Evolutionary conservation across 1,284 basidiomycete genomes (phyloP).

Genomic region (Leccinum angustisporum): DNA sequence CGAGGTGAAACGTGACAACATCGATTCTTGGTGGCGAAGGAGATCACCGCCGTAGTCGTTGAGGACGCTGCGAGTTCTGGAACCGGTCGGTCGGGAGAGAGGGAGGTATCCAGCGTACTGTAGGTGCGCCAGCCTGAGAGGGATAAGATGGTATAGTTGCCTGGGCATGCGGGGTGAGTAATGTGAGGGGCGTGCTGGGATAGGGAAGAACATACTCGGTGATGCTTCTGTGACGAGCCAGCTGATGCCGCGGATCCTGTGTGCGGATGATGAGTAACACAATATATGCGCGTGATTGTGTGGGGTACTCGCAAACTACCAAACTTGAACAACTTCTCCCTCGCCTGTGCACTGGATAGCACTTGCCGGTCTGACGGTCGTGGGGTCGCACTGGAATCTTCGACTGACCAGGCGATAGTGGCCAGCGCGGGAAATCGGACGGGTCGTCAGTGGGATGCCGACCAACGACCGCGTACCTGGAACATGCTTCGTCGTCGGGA

Average conservation of each 20-base stretch:
- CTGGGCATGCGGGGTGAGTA: constrained; percentile 32
- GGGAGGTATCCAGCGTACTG: constrained; percentile 59
- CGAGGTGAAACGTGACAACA: too few relatives aligned
- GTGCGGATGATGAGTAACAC: not conserved
- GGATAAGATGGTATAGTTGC: constrained; percentile 74
- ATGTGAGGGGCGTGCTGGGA: not conserved
- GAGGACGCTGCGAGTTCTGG: too few relatives aligned
- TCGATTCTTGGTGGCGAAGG: too few relatives aligned
- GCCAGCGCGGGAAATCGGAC: constrained; percentile 47
- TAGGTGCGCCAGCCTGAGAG: constrained; percentile 70
- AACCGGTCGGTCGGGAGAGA: constrained; percentile 35
- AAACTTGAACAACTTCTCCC: constrained; percentile 40
- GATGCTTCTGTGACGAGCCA: constrained; percentile 53
- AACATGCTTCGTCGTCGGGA: constrained; percentile 43
- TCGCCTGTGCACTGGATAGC: constrained; percentile 55
- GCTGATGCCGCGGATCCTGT: constrained; percentile 54
- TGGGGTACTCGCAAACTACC: constrained; percentile 51
- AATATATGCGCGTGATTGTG: not conserved
- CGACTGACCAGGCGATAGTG: constrained; percentile 48
- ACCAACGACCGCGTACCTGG: constrained; percentile 49
- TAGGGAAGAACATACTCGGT: constrained; percentile 41
- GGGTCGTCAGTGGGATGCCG: constrained; percentile 35
- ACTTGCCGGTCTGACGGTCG: constrained; percentile 64
- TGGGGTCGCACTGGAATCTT: constrained; percentile 41
- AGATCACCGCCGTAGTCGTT: too few relatives aligned